A percentile compares a stretch with the other conserved stretches of the same genome.
phyloP scores from a whole-genome alignment of 805 yeast species.

The Candida palmyrensis region DNA sequence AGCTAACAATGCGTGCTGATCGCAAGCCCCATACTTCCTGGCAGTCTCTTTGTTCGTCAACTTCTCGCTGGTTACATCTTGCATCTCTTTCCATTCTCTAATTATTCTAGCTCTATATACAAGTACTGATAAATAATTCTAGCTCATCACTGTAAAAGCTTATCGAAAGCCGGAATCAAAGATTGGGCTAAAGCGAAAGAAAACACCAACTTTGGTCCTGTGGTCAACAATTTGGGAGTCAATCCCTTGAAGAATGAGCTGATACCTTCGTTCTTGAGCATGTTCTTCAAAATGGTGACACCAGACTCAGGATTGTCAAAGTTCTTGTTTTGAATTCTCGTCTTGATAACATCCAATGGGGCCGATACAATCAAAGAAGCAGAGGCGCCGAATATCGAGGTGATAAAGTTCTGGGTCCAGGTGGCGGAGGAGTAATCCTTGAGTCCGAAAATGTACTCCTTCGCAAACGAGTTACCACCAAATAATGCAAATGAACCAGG shows the following conservation, averaged over 20 bases:
- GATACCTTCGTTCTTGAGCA: conserved; percentile 86
- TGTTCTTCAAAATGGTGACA: conserved; percentile 84
- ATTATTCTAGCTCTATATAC: neutral
- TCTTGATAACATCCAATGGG: conserved; percentile 96
- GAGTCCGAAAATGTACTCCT: conserved; percentile 87
- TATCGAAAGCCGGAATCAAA: conserved; percentile 93
- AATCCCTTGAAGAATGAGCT: conserved; percentile 93
- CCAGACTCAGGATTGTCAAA: conserved; percentile 96
- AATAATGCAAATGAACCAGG: conserved; percentile 97
- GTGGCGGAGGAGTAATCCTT: conserved; percentile 86
- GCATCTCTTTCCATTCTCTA: no score
- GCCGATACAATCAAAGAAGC: conserved; percentile 96
- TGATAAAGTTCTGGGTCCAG: conserved; percentile 90
- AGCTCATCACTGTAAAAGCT: conserved; percentile 46
- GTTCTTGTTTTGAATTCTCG: conserved; percentile 95
- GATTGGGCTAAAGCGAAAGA: conserved; percentile 98
- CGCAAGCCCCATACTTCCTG: no score
- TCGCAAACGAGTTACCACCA: conserved; percentile 98
- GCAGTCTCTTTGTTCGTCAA: no score
- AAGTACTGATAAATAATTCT: neutral
- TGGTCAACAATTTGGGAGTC: conserved; percentile 92
- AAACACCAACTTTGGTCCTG: conserved; percentile 97
- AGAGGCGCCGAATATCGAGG: conserved; percentile 94
- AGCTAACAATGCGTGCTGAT: no score
- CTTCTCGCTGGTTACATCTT: no score